Base-by-base conservation (phyloP, 768 basidiomycete genomes). In the Xerocomellus intermedius region DNA sequence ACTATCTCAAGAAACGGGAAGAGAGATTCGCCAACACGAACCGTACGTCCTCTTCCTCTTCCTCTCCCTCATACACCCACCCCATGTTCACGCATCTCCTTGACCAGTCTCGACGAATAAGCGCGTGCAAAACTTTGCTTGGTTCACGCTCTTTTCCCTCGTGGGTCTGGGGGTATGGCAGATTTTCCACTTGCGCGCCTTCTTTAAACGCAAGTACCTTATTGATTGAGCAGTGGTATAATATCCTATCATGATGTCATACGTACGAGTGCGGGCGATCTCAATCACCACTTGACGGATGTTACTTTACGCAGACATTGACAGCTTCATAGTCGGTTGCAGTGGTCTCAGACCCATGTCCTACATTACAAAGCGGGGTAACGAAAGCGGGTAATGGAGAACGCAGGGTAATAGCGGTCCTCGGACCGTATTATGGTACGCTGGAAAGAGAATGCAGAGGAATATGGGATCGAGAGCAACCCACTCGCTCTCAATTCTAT, bases 181-280 rank as follows among this genome's bases (percentile, higher is more conserved):
- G 75, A 90, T 99, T 42, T 75, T 97, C 69, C 96, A 98, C 68
- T 77, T 99, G 14, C 85, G 94, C 43, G 82, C 93, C 7, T 98
- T 90, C 84, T 98, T 98, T 84, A 94, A 92, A 77, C 82, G 89
- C 67, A 97, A 94, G 74, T 93, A 94, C 74, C 85, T 94, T 66
- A 94, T 94, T 65, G 92, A 94, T 67, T 89, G 74, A 74, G 56
- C 42, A 38, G 47, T 60, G 56, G 36, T 55, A 42, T 55, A 32
- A 57, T 59, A 39, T 48, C 12, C 19, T 48, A 30, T 44, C 39
- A 35, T 13, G 59, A 38, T 24, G 30, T 42, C 45, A 28, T 56
- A 16, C 21, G 47, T 41, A 33, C 13, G 26, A 12, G 17, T 39
- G 28, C 37, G 36, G 24, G 43, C 2, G 37, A 42, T 53, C 47